A percentile compares a stretch with the other conserved stretches of the same genome.
phyloP scores from a whole-genome alignment of 164 flowering plant genomes.

The Vitis rotundifolia region DNA sequence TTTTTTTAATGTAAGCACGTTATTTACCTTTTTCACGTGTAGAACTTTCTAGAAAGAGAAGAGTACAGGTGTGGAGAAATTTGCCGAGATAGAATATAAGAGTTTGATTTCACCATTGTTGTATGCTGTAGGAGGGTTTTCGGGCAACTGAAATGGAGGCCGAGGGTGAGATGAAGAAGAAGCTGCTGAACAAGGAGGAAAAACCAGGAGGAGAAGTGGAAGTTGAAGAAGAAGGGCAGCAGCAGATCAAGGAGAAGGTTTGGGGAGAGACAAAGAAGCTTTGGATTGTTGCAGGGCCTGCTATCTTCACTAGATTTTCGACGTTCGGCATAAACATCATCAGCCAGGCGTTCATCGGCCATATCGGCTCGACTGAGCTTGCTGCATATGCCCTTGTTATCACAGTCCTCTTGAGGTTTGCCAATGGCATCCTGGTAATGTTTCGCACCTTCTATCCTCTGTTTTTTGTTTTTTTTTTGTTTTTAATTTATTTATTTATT shows the following conservation, averaged over 20 bases:
- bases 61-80: too few species aligned
- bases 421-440: conserved; percentile 48
- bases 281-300: conserved; percentile 62
- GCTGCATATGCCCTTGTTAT: conserved; percentile 54
- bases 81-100: too few species aligned
- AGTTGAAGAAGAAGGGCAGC: conserved; percentile 10
- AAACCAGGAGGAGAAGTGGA: conserved; percentile 4
- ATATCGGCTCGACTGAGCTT: conserved; percentile 45
- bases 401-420: conserved; percentile 49
- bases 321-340: conserved; percentile 42
- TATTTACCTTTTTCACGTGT: too few species aligned
- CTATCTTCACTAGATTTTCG: conserved; percentile 53
- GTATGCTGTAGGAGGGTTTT: too few species aligned
- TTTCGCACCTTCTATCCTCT: not conserved
- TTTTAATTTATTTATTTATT: too few species aligned
- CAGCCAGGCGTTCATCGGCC: conserved; percentile 61
- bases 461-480: not conserved
- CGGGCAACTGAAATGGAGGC: conserved; percentile 4
- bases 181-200: conserved; percentile 9
- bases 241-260: conserved; percentile 16
- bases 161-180: conserved; percentile 13
- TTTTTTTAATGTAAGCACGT: too few species aligned
- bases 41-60: too few species aligned
- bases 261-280: conserved; percentile 49
- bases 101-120: too few species aligned